Evolutionary conservation across 441 rosid genomes (phyloP), one percentile per base, ranked within the genome.

Genomic region (Corymbia citriodora): DNA sequence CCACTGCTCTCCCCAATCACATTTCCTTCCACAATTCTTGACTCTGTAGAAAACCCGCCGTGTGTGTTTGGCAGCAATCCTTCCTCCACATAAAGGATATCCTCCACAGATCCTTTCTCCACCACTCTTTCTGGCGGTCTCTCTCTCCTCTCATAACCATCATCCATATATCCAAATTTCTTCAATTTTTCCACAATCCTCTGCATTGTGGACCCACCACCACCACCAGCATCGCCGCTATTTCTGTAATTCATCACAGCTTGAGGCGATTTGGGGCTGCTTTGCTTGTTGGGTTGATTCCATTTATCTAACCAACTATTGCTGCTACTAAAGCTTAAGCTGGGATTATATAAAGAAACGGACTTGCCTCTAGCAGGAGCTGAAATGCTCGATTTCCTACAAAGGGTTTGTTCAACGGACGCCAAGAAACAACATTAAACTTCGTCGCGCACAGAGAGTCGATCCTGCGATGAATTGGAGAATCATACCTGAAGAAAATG

Each of bases 81-180:
- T 90, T 96, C 97, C 90, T 96, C 98, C 57, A 95, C 95, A 91
- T 93, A 95, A 59, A 97, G 93, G 55, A 96, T 96, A 87, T 97
- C 99, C 93, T 96, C 99, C 63, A 93, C 95, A 54, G 98, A 96
- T 52, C 98, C 98, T 91, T 94, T 96, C 93, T 97, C 96, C 50
- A 95, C 92, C 92, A 91, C 93, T 92, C 94, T 96, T 93, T 94
- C 94, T 54, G 83, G 89, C 61, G 55, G 89, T 88, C 55, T 87
- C 55, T 90, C 95, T 54, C 90, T 91, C 88, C 90, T 68, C 89
- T 91, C 92, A 72, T 74, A 21, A 7, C 90, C 95, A 57, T 91
- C 96, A 10, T 95, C 97, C 68, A 96, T 87, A 55, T 94, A 96
- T 81, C 99, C 98, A 86, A 93, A 92, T 89, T 93, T 96, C 95